Conservation (phyloP, 2,329 filamentous ascomycete genomes). For the Venturia nashicola region DNA sequence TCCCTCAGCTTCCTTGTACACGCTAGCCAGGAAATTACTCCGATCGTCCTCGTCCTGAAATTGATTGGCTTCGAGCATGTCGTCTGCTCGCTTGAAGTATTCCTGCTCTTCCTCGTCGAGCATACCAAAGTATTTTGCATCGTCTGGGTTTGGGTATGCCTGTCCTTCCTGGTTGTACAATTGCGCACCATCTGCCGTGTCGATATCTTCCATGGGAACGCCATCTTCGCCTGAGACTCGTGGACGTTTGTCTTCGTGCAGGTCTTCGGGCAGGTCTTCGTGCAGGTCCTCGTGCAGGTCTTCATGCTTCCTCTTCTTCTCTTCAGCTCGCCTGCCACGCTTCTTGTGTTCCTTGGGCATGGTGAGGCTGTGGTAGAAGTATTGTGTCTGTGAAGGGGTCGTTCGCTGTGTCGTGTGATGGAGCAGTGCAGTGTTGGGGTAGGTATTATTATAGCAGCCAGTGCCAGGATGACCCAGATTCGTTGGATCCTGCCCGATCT, state of each 20-base stretch:
- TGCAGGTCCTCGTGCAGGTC: conserved; percentile 22
- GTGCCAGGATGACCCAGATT: not conserved
- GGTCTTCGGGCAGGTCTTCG: conserved; percentile 25
- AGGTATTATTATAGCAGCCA: not conserved
- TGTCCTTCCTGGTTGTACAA: conserved; percentile 12
- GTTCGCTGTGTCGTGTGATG: not conserved
- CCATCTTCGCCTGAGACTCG: conserved; percentile 10
- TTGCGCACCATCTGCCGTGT: conserved; percentile 10
- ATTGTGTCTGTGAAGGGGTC: not conserved
- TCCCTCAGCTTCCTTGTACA: conserved; percentile 74
- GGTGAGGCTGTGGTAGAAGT: not conserved
- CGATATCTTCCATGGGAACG: conserved; percentile 12
- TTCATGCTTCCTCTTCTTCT: conserved; percentile 39
- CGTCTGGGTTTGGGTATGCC: conserved; percentile 24
- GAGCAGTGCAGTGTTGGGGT: not conserved
- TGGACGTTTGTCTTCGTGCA: conserved; percentile 23
- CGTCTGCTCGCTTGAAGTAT: conserved; percentile 84
- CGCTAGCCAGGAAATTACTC: conserved; percentile 52
- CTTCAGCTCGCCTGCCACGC: conserved; percentile 41
- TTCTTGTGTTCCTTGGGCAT: conserved; percentile 52
- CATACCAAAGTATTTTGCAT: conserved; percentile 81
- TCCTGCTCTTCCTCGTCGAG: conserved; percentile 88
- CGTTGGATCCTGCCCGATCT: not conserved
- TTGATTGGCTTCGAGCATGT: conserved; percentile 79
- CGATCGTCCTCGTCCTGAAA: conserved; percentile 60